Base-by-base conservation (phyloP, 176 grass and related monocot species). In the Calamus simplicifolius region DNA sequence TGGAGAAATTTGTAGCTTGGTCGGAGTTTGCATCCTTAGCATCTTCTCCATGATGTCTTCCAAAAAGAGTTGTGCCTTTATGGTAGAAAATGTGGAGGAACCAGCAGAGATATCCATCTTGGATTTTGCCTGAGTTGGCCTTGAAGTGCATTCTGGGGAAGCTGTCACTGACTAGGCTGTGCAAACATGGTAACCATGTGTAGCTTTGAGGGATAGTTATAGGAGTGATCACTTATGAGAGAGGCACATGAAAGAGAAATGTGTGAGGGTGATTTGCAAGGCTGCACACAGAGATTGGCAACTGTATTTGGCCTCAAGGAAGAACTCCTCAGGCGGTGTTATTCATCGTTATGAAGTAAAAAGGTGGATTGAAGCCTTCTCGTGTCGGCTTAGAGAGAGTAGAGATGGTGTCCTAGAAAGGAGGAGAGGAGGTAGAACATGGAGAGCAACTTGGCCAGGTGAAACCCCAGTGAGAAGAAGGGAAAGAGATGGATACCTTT, bases 131-230 rank as follows among this genome's bases (percentile, higher is more conserved):
- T 27, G 93, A 98, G 55, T 67, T 98, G 69, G 75, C 79, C 49
- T 74, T 98, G 64, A 84, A 98, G 54, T 77, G 76, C 67, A 88
- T 98, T 80, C 87, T 98, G 26, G 85, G 73, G 29, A 82, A 71
- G 71, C 72, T 98, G 62, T 69, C 81, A 1, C 84, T 87, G 26
- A 29, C 75, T 14, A 83, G 75, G 58, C 77, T 98, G 27, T 75
- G 69, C 50, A 81, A 81, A 19, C 81, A 92, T 88, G 93, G 75
- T 76, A 12, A 66, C 69, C 23, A 87, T 88, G 19, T 88, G 87
- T 69, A 72, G 75, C 48, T 18, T 55, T 92, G 72, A 67, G 84
- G 38, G 78, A 84, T 17, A 66, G 69, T 18, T 92, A 84, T 65
- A 78, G 76, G 59, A 58, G 79, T 16, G 84, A 98, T 65, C 85